These are phyloP conservation scores for Pharnaceum exiguum DNA, from an alignment of 148 eudicot genomes.

Conservation along the genomic window DNA sequence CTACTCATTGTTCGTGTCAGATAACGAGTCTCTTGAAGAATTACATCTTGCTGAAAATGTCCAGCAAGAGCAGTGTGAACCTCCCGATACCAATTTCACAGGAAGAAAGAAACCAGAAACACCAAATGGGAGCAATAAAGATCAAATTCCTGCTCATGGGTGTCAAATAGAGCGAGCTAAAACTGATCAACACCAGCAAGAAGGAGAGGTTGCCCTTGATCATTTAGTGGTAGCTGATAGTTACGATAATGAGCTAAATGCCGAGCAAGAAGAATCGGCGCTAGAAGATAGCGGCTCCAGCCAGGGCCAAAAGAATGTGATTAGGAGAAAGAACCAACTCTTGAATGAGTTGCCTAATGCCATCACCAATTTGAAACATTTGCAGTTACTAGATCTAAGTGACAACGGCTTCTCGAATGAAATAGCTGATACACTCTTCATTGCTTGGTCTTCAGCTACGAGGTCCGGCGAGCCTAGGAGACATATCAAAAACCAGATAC, in stretches of 20 bases:
- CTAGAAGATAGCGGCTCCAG: constrained; percentile 27
- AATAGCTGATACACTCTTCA: constrained; percentile 41
- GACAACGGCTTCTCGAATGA: constrained; percentile 52
- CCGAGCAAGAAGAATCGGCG: constrained; percentile 21
- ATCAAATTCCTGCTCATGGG: constrained; percentile 16
- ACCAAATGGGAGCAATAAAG: constrained; percentile 5
- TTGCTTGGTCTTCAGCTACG: constrained; percentile 51
- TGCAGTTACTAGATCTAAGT: constrained; percentile 74
- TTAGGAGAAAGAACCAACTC: constrained; percentile 14
- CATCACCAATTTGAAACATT: constrained; percentile 45
- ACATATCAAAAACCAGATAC: constrained; percentile 39
- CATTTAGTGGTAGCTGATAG: constrained; percentile 75
- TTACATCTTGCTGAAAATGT: constrained; percentile 67
- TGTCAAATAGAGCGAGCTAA: constrained; percentile 18
- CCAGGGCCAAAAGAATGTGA: constrained; percentile 17
- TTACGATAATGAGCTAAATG: constrained; percentile 38
- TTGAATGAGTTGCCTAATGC: constrained; percentile 44
- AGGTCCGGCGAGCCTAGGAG: constrained; percentile 37
- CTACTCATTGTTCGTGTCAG: constrained; percentile 22
- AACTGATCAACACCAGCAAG: constrained; percentile 14
- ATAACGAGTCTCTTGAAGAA: constrained; percentile 60
- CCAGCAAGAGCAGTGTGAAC: constrained; percentile 22
- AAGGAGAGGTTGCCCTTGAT: constrained; percentile 14
- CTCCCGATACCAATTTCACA: not conserved
- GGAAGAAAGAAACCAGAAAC: constrained; percentile 7